Evolutionary conservation across 2,329 filamentous ascomycete genomes (phyloP), one percentile per base, ranked within the genome.

Genomic region (Epichloe brachyelytri): DNA sequence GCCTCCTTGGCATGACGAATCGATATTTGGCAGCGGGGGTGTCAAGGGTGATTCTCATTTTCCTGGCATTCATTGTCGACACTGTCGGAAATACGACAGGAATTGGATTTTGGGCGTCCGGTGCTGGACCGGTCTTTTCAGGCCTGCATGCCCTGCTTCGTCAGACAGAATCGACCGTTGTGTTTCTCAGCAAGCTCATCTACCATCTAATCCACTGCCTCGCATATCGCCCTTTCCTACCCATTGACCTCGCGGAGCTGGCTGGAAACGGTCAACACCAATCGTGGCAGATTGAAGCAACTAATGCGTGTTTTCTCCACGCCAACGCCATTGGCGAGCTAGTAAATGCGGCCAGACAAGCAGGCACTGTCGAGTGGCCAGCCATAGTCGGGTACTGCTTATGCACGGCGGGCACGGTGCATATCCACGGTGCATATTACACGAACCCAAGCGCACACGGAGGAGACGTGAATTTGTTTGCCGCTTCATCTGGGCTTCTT

Each of bases 211-310:
- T 93, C 43, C 86, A 94, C 66, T 94, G 88, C 61, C 73, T 95
- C 47, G 83, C 94, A 43, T 95, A 94, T 62, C 80, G 88, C 15
- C 88, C 88, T 0, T 95, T 95, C 65, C 72, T 95, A 5, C 88
- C 88, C 0, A 85, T 95, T 55, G 86, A 94, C 63, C 73, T 94
- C 3, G 79, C 84, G 22, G 88, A 94, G 63, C 77, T 95, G 6
- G 80, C 86, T 12, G 85, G 86, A 14, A 84, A 79, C 0, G 86
- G 86, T 1, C 88, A 94, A 60, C 86, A 94, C 58, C 88, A 94
- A 63, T 90, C 86, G 30, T 95, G 88, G 88, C 88, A 94, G 63
- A 91, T 94, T 46, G 87, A 94, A 63, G 87, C 88, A 0, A 94
- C 88, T 0, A 91, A 93, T 60, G 76, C 91, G 62, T 94, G 88